Base-by-base conservation (phyloP, 2,329 filamentous ascomycete genomes). In the Fusarium caatingaense region DNA sequence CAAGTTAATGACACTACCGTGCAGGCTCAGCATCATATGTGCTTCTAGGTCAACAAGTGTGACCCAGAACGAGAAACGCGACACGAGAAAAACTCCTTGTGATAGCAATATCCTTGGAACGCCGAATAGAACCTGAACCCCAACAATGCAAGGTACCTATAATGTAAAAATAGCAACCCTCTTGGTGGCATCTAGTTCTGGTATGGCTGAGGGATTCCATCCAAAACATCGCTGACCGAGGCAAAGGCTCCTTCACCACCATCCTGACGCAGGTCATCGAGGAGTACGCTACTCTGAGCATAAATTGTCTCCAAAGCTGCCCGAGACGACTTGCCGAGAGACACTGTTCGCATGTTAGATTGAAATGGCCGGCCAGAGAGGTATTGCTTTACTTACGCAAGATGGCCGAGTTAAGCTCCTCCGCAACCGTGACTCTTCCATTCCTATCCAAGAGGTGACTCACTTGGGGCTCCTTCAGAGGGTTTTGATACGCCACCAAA, bases 351-450 rank as follows among this genome's bases (percentile, higher is more conserved):
- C 8, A 40, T 15, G 56, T 78, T 74, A 77, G 75, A 21, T 25
- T 15, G 21, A 46, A 40, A 28, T 8, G 20, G 27, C 37, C 6
- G n/a, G 23, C 37, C 10, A 48, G 41, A 20, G 37, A 20, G 15
- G 27, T 16, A 20, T 42, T 48, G 21, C 13, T 50, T 37, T 18
- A 85, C 90, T 83, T 83, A 97, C 94, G 89, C 64, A 99, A 80
- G 74, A 99, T 97, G 48, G 93, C 94, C 65, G 93, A 93, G 80
- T 98, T 98, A 60, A 99, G 84, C 79, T 97, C 94, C 82, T 99
- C 96, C 11, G 94, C 94, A 42, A 98, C 93, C 20, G 89, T 85
- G 20, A 90, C 88, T 45, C 96, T 85, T 2, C 93, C 93, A 55
- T 87, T 88, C 41, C 87, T 85, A 74, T 97, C 93, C 60, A 99